Evolutionary conservation across 2,329 filamentous ascomycete genomes (phyloP).

Genomic region (Alternaria triticimaculans): DNA sequence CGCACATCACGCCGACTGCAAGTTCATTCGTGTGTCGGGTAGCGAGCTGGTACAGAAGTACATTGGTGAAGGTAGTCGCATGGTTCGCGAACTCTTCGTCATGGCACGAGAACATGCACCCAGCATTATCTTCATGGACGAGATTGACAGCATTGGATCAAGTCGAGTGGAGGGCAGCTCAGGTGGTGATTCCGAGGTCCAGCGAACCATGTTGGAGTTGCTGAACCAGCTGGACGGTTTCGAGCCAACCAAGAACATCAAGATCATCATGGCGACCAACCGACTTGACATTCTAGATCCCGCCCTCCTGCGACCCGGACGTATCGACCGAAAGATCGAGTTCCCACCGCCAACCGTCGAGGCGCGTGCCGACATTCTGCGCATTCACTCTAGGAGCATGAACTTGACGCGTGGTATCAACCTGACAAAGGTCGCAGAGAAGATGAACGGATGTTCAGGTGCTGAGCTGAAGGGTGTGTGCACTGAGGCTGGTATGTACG

Average conservation of each 20-base stretch:
- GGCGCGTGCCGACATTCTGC: slow-evolving; percentile 94
- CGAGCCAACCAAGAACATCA: slow-evolving; percentile 99
- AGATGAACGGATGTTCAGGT: slow-evolving; percentile 99
- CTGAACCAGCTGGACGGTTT: slow-evolving; percentile 99
- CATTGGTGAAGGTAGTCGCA: slow-evolving; percentile 95
- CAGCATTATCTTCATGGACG: slow-evolving; percentile 99
- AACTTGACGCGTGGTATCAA: slow-evolving; percentile 98
- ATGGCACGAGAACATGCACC: slow-evolving; percentile 98
- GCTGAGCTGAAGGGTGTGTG: slow-evolving; percentile 98
- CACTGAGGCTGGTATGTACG: slow-evolving; percentile 98
- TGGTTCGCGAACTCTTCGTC: slow-evolving; percentile 98
- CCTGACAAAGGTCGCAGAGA: slow-evolving; percentile 97
- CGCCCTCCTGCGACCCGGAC: slow-evolving; percentile 90
- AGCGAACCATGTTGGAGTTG: slow-evolving; percentile 97
- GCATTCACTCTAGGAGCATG: slow-evolving; percentile 98
- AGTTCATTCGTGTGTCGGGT: slow-evolving; percentile 96
- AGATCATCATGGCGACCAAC: slow-evolving; percentile 99
- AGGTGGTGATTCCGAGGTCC: slow-evolving; percentile 95
- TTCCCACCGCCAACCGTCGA: slow-evolving; percentile 97
- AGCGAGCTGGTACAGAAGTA: slow-evolving; percentile 99
- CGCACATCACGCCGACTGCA: slow-evolving; percentile 98
- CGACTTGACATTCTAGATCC: slow-evolving; percentile 97
- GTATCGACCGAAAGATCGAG: slow-evolving; percentile 98
- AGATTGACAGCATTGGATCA: slow-evolving; percentile 98
- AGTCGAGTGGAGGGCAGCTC: slow-evolving; percentile 95